phyloP scores from a whole-genome alignment of 140 eudicot genomes.

The Bidens hawaiensis region DNA sequence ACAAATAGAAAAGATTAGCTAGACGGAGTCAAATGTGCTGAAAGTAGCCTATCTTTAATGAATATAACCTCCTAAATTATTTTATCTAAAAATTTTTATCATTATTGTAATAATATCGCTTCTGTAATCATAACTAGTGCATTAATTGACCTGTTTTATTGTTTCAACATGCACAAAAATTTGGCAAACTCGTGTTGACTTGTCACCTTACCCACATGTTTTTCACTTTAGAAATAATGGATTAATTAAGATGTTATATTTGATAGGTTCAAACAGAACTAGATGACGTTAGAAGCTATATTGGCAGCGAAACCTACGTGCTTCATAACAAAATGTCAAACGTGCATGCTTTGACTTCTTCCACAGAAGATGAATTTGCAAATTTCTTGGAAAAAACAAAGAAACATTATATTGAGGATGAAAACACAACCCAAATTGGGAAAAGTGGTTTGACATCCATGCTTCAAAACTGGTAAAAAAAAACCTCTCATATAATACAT shows the following conservation, averaged over 20 bases:
- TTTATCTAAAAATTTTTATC: neutral
- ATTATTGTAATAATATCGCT: neutral
- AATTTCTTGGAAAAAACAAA: slow-evolving; percentile 29
- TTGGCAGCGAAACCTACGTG: slow-evolving; percentile 29
- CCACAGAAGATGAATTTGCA: slow-evolving; percentile 33
- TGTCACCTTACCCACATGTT: neutral
- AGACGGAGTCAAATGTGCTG: neutral
- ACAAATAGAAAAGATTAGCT: neutral
- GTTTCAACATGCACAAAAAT: neutral
- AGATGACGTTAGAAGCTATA: slow-evolving; percentile 34
- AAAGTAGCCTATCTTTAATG: neutral
- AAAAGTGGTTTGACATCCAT: slow-evolving; percentile 21
- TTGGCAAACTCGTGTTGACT: neutral
- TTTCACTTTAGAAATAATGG: neutral
- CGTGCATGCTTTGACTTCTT: slow-evolving; percentile 24
- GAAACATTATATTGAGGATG: slow-evolving; percentile 34
- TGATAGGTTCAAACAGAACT: slow-evolving; percentile 51
- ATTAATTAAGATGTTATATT: neutral
- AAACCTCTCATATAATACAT: neutral
- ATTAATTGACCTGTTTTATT: neutral
- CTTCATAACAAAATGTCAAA: slow-evolving; percentile 30
- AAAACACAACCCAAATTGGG: slow-evolving; percentile 17
- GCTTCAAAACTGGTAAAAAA: slow-evolving; percentile 36
- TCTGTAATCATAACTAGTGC: neutral
- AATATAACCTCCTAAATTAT: too few species aligned